Evolutionary conservation across 116 monocot species (phyloP), one percentile per base, ranked within the genome.

Genomic region (Papilionanthe hybrid): DNA sequence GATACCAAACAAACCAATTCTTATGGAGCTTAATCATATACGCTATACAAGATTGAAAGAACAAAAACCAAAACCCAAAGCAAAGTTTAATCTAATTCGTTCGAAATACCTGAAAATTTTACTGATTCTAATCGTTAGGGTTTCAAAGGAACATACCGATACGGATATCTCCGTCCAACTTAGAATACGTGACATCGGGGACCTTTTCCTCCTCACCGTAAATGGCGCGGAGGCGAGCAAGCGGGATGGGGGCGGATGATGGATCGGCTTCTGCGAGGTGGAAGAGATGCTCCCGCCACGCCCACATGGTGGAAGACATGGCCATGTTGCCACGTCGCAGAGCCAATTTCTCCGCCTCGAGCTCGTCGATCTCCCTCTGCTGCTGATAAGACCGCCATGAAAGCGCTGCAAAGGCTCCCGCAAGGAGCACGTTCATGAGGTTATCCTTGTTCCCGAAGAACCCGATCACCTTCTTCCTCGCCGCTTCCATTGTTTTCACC

Each of bases 231-330:
- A 88, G 83, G 74, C 75, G 80, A 67, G 78, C 58, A 12, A 78
- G 7, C 17, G 88, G 73, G 71, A 88, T 80, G 22, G 81, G 80
- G 4, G 75, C 44, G 18, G 76, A n/a, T 18, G 77, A 58, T 57
- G 82, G 80, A 67, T 72, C 72, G 11, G 77, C n/a, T 30, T 85
- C 80, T 32, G 85, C 85, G 67, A 88, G 85, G 17, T 45, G 42
- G 80, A 88, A 88, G 78, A 88, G 83, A 48, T 78, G 69, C 75
- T 88, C 75, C 12, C 83, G 77, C 85, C 85, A 83, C 49, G 79
- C 80, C 88, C 88, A 88, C 88, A 88, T 85, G 80, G 88, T 41
- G 23, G 85, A 65, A 37, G 85, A 83, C 78, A 80, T 82, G 81
- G 85, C 78, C 68, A 78, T 57, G 83, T 88, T 88, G 65, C 72